Percentiles rank a stretch among this genome's conserved stretches.
phyloP scores from a whole-genome alignment of 169 alveolate species.

The Plasmodium sp. region DNA sequence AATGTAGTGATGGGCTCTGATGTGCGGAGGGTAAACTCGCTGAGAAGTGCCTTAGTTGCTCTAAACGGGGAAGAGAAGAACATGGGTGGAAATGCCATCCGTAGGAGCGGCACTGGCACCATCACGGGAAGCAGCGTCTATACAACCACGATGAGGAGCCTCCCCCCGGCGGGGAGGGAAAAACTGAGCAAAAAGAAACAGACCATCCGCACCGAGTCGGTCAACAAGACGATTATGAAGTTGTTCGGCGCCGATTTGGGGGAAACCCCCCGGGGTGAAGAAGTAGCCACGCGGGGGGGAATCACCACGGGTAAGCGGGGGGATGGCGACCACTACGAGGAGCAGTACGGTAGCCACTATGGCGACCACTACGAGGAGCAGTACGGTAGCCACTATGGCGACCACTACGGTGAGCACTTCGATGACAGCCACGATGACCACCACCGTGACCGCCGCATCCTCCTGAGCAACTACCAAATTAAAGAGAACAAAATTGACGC shows the following conservation, averaged over 20 bases:
- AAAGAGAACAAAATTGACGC: slow-evolving; percentile 20
- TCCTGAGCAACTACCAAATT: neutral
- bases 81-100: neutral
- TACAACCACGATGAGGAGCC: neutral
- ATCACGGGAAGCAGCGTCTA: neutral
- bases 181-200: neutral
- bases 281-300: neutral
- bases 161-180: neutral
- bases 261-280: neutral
- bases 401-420: neutral
- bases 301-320: neutral
- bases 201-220: neutral
- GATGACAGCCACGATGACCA: too few species aligned
- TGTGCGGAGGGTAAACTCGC: neutral
- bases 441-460: neutral
- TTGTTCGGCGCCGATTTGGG: neutral
- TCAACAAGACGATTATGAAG: neutral
- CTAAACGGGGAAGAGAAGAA: neutral
- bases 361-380: too few species aligned
- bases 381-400: neutral
- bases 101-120: neutral
- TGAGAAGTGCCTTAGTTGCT: neutral
- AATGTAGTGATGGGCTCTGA: neutral
- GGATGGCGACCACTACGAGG: neutral
- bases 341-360: too few species aligned